These are phyloP conservation scores for Fusarium vanettenii DNA, from an alignment of 2,329 filamentous ascomycete species.

Conservation along the genomic window DNA sequence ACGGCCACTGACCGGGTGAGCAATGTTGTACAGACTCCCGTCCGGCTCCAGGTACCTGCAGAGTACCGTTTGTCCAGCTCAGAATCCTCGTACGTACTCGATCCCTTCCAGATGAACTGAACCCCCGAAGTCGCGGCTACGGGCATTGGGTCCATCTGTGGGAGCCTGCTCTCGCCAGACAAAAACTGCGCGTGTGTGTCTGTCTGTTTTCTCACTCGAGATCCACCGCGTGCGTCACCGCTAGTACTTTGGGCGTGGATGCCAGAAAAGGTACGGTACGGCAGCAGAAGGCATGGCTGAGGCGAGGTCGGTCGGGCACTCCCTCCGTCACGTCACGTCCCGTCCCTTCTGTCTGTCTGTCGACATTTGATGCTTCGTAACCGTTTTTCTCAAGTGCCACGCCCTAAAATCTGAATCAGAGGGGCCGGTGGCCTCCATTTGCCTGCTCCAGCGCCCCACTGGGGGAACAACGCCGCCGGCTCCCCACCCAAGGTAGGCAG, in stretches of 20 bases:
- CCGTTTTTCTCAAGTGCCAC: conserved; percentile 33
- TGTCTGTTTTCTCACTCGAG: conserved; percentile 31
- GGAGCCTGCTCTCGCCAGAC: conserved; percentile 5
- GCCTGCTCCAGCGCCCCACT: conserved; percentile 37
- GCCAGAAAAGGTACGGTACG: conserved; percentile 9
- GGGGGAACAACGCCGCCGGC: conserved; percentile 31
- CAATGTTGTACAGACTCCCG: conserved; percentile 26
- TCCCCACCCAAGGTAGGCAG: conserved; percentile 24
- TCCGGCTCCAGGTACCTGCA: conserved; percentile 30
- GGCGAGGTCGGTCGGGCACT: conserved; percentile 10
- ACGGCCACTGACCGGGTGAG: conserved; percentile 31
- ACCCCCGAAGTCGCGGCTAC: conserved; percentile 31
- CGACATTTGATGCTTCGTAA: conserved; percentile 37
- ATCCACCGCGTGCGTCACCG: conserved; percentile 30
- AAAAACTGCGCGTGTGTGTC: conserved; percentile 16
- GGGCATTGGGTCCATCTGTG: conserved; percentile 7
- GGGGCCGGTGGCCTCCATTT: conserved; percentile 28
- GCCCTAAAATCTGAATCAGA: conserved; percentile 40
- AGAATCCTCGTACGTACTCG: conserved; percentile 25
- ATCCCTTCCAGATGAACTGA: conserved; percentile 27
- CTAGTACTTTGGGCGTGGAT: conserved; percentile 7
- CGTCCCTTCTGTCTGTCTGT: conserved; percentile 24
- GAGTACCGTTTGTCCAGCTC: conserved; percentile 21
- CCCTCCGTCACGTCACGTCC: conserved; percentile 19
- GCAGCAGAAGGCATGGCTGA: conserved; percentile 16